Base-by-base conservation (phyloP, 257 asterid species). In the Ilex aquifolium region DNA sequence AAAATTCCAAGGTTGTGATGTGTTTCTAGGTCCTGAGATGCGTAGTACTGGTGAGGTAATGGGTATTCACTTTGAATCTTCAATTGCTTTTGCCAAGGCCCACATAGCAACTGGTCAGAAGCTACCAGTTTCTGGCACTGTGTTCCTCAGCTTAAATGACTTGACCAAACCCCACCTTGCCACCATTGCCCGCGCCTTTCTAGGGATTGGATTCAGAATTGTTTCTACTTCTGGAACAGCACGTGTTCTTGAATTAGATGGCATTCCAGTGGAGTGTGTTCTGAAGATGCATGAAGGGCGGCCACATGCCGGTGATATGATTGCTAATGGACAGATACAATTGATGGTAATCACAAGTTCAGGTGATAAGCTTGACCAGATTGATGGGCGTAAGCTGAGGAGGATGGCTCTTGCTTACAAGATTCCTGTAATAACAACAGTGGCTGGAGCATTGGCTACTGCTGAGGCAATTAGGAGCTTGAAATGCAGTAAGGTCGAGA, bases 281-380 rank as follows among this genome's bases (percentile, higher is more conserved):
- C 52, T 46, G 11, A 46, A 46, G 52, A 46, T 46, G 52, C 52
- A 46, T 46, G 52, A 46, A 46, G 52, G 52, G 52, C 52, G 52
- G 13, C 52, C 52, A 46, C 52, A 46, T 46, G 52, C 52, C 10
- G 52, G 52, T 4, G 52, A 46, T 46, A 14, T 36, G 42, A 36
- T 36, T 36, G 8, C 42, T 36, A 36, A 36, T 36, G 42, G 42
- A 36, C 52, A 46, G 52, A 46, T 46, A 10, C 52, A 46, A 12
- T 46, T 46, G 52, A 46, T 46, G 52, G 52, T 46, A 12, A 46
- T 46, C 52, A 46, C n/a, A 3, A 46, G 52, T 46, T 46, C 42
- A 36, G 42, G 42, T 11, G 52, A 46, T 46, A 14, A 10, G 13
- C 11, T 46, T 46, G 52, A 46, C 10, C 13, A 46, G 4, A 14